Conservation (phyloP, 805 yeast genomes). For the Hanseniaspora valbyensis region DNA sequence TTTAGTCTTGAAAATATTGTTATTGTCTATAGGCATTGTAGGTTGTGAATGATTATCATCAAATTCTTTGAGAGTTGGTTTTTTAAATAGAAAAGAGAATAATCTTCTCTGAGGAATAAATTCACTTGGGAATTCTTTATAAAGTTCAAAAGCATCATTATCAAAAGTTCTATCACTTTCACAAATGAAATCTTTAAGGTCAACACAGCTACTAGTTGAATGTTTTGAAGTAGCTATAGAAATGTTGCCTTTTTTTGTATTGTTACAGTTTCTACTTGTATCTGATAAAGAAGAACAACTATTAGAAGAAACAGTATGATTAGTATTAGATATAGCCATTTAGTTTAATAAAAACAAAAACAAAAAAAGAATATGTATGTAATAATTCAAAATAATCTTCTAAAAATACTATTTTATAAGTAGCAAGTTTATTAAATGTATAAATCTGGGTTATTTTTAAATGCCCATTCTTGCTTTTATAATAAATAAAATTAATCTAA, state of each 20-base stretch:
- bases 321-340: no score
- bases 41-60: constrained; percentile 3
- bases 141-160: constrained; percentile 1
- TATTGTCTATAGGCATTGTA: constrained; percentile 11
- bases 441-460: no score
- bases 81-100: constrained; percentile 1
- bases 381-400: no score
- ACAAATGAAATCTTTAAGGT: neutral
- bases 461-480: no score
- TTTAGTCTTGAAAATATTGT: constrained; percentile 7
- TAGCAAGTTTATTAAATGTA: no score
- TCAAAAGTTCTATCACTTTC: neutral
- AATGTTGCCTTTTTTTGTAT: neutral
- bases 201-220: neutral
- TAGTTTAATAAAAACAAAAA: no score
- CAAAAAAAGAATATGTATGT: no score
- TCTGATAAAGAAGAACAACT: neutral
- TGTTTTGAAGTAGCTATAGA: neutral
- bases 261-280: neutral
- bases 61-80: constrained; percentile 2
- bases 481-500: no score
- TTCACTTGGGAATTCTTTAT: constrained; percentile 4
- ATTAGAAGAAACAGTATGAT: neutral
- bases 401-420: no score
- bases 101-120: constrained; percentile 7